Base-by-base conservation (phyloP, 805 yeast species). In the Barnettozyma vustinii region DNA sequence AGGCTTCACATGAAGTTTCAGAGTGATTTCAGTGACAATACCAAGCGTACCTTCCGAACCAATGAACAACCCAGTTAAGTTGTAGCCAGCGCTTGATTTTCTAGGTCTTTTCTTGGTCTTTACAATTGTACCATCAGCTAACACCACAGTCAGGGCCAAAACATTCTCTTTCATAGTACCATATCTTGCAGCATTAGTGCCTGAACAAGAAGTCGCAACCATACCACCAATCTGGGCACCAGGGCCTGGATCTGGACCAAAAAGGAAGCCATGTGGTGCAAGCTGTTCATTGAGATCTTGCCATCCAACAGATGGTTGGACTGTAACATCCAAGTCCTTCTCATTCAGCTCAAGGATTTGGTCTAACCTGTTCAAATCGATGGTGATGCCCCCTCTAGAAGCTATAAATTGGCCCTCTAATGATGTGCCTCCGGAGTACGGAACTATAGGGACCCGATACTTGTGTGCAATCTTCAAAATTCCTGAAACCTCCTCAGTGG, bases 11-110 rank as follows among this genome's bases (percentile, higher is more conserved):
- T 83, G 81, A 42, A 86, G 67, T 57, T 80, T 83, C 43, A 86
- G 69, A 0, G 92, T 85, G 2, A 87, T 87, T 56, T 86, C 91
- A 2, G 90, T 86, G 27, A 86, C 80, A 16, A 87, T 74, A 2
- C 94, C 95, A 47, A 87, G 64, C 0, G 95, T 86, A 8, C 95
- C 94, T 58, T 87, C 94, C 40, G 84, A 74, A 0, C 95, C 94
- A 45, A 83, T 71, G 60, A 86, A 84, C 50, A 86, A 64, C n/a
- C 84, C 83, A 44, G 86, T 87, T 61, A 86, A 69, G 57, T 84
- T 85, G 61, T 86, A 86, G 12, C 95, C 95, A 9, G 92, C 91
- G 53, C 87, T 75, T 2, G 90, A 77, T 57, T 87, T 86, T 58
- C 87, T 74, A 4, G 94, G 91, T 61, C 94, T 73, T 56, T 76